Evolutionary conservation across 345 rosid genomes (phyloP).

Genomic region (Brassica juncea): DNA sequence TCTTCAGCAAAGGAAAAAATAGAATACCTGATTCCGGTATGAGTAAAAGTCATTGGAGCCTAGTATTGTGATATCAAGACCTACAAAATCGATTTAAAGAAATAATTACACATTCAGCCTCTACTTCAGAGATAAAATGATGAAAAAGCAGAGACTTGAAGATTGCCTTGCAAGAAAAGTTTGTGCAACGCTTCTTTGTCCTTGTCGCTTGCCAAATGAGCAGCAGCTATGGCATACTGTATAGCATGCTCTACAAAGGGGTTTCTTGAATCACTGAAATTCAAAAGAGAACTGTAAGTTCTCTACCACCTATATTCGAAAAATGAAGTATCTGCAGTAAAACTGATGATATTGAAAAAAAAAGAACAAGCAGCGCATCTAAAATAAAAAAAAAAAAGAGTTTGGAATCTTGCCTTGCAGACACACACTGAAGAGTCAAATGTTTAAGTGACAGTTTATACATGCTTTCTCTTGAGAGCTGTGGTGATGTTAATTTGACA

Average conservation of each 20-base stretch:
- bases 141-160: constrained; percentile 19
- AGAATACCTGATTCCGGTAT: constrained; percentile 75
- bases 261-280: constrained; percentile 70
- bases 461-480: constrained; percentile 79
- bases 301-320: constrained; percentile 6
- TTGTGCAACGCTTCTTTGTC: constrained; percentile 59
- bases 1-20: constrained; percentile 19
- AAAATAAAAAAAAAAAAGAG: not conserved
- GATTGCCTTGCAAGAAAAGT: constrained; percentile 77
- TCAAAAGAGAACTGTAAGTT: constrained; percentile 17
- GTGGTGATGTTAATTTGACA: constrained; percentile 89
- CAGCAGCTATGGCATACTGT: constrained; percentile 84
- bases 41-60: constrained; percentile 97
- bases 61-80: constrained; percentile 84
- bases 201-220: constrained; percentile 53
- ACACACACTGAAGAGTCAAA: constrained; percentile 59
- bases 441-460: constrained; percentile 72
- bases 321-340: not conserved
- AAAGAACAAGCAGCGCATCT: not conserved
- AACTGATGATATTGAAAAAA: not conserved
- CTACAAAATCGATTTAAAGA: constrained; percentile 48
- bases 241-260: constrained; percentile 88
- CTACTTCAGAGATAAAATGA: not conserved
- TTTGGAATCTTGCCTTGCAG: constrained; percentile 63
- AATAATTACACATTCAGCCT: constrained; percentile 38